Evolutionary conservation across 805 yeast genomes (phyloP), one percentile per base, ranked within the genome.

Genomic region (Kurtzmaniella cleridarum): DNA sequence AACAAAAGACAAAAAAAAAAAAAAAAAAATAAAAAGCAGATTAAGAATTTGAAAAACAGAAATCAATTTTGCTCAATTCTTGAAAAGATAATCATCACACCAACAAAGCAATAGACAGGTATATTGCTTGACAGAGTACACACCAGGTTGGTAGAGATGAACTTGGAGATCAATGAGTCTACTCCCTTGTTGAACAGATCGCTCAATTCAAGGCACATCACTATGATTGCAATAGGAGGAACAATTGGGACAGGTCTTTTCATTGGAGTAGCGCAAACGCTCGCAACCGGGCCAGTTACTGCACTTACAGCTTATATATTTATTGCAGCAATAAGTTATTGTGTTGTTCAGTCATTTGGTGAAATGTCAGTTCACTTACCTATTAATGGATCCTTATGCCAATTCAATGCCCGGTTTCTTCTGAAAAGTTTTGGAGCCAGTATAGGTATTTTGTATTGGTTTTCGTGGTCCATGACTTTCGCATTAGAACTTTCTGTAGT

Each of bases 381-480:
- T 14, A 46, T 45, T 17, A 43, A 36, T 10, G 48, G 48, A n/a
- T 42, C 42, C 40, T 44, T 44, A 32, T 64, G 68, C 2, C 85
- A 76, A 23, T 81, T 80, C 61, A 62, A 70, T 34, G 42, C 52
- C 15, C 41, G 51, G 33, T 51, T 55, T 32, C 49, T 57, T 20
- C 24, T 13, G 60, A 55, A 35, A 47, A 45, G 29, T 39, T 54
- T 6, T 54, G 57, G 45, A 60, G 60, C 1, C 53, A 52, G 33
- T 54, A 59, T 1, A 48, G 55, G 43, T 55, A 54, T 10, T 55
- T 54, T 54, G 48, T 54, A 53, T 42, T 47, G 52, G 42, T 41
- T 54, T 41, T 57, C 53, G 30, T 51, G 53, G 46, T 32, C 53
- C 33, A 45, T 44, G 12, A 53, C 47, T 36, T 46, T 57, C 2